Percentiles rank a stretch among this genome's conserved stretches.
phyloP scores from a whole-genome alignment of 192 early-diverging fungal species.

The Cetraspora pellucida region DNA sequence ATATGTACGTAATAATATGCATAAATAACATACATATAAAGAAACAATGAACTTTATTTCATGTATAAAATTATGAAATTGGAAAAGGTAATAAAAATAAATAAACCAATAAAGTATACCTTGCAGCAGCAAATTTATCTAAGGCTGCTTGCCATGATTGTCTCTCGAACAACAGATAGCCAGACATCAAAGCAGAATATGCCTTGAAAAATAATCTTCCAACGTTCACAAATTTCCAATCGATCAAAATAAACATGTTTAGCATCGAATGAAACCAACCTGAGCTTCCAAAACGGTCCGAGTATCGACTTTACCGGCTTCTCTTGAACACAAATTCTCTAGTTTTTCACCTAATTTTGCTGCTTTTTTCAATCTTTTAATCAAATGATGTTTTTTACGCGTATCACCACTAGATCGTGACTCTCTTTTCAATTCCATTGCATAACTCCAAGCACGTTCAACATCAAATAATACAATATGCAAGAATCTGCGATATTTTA shows the following conservation, averaged over 20 bases:
- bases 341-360: constrained; percentile 53
- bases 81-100: not conserved
- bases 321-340: constrained; percentile 47
- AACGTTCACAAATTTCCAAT: not conserved
- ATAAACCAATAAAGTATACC: constrained; percentile 47
- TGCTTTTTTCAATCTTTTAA: constrained; percentile 66
- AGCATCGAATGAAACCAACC: constrained; percentile 31
- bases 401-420: constrained; percentile 55
- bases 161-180: constrained; percentile 66
- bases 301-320: constrained; percentile 50
- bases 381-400: constrained; percentile 66
- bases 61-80: not conserved
- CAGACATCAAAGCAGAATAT: constrained; percentile 69
- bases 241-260: not conserved
- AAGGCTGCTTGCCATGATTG: constrained; percentile 69
- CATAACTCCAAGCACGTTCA: constrained; percentile 76
- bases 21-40: not conserved
- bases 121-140: constrained; percentile 61
- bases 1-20: too few relatives aligned
- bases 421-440: constrained; percentile 74
- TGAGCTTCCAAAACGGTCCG: constrained; percentile 60
- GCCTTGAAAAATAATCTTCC: constrained; percentile 43
- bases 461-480: constrained; percentile 68
- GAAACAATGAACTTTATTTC: not conserved
- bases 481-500: constrained; percentile 51